These are phyloP conservation scores for Smallanthus sonchifolius DNA, from an alignment of 129 eudicot genomes.

Conservation along the genomic window DNA sequence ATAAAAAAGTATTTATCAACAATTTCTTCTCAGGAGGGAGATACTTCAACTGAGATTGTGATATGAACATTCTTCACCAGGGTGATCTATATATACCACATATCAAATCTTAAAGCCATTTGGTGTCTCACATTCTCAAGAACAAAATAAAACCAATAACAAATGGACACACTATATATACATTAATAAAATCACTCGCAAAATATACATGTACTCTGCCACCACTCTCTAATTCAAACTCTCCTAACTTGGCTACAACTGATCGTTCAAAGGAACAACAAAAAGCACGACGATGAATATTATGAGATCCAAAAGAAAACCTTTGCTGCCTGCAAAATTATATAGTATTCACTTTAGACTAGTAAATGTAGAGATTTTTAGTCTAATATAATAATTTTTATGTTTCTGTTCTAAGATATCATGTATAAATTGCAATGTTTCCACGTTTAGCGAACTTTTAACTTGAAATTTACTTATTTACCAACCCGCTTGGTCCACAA, in stretches of 20 bases:
- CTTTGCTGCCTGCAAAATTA: constrained; percentile 43
- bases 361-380: too few relatives aligned
- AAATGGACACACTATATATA: constrained; percentile 30
- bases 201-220: constrained; percentile 42
- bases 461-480: too few relatives aligned
- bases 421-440: too few relatives aligned
- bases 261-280: constrained; percentile 32
- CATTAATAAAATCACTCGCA: constrained; percentile 22
- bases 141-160: background rate
- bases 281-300: constrained; percentile 39
- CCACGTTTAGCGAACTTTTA: background rate
- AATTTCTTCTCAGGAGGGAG: too few relatives aligned
- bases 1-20: background rate
- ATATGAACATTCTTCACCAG: background rate
- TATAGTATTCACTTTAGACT: background rate
- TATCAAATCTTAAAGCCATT: background rate
- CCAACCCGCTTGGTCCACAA: too few relatives aligned
- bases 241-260: constrained; percentile 27
- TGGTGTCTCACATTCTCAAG: background rate
- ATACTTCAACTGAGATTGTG: background rate
- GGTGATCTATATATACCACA: background rate
- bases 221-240: constrained; percentile 26
- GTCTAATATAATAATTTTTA: too few relatives aligned
- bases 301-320: constrained; percentile 34
- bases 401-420: too few relatives aligned